Conservation (phyloP, 192 early-diverging fungal species). For the Entophlyctis luteolus region DNA sequence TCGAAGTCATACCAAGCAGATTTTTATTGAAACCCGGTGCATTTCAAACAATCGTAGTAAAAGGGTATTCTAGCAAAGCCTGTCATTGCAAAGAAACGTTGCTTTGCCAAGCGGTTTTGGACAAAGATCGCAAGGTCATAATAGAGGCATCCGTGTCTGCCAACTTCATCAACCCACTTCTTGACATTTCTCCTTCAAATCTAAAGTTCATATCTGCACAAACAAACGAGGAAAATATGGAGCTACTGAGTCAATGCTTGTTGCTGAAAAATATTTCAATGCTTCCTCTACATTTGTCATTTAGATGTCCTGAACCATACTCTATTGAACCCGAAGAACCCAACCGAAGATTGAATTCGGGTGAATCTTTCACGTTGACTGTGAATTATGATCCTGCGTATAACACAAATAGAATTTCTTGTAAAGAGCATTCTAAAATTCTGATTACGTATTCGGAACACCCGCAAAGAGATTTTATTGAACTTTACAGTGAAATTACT, state of each 20-base stretch:
- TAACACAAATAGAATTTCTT: conserved; percentile 44
- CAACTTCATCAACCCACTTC: conserved; percentile 56
- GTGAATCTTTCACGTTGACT: conserved; percentile 23
- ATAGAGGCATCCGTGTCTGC: conserved; percentile 40
- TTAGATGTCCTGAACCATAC: conserved; percentile 47
- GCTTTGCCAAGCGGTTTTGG: conserved; percentile 45
- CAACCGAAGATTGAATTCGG: conserved; percentile 32
- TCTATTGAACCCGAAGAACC: conserved; percentile 26
- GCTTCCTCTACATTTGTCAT: conserved; percentile 40
- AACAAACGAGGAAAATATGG: conserved; percentile 40
- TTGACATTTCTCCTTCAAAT: conserved; percentile 36
- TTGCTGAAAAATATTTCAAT: conserved; percentile 46
- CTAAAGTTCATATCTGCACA: conserved; percentile 48
- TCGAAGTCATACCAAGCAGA: conserved; percentile 49
- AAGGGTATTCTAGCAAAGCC: conserved; percentile 44
- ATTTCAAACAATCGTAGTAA: conserved; percentile 42
- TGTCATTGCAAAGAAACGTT: conserved; percentile 38
- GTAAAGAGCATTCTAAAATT: conserved; percentile 49
- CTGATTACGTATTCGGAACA: conserved; percentile 52
- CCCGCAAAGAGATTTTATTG: conserved; percentile 52
- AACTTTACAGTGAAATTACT: conserved; percentile 43
- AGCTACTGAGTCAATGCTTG: conserved; percentile 35
- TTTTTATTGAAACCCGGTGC: conserved; percentile 48
- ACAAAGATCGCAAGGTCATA: conserved; percentile 47
- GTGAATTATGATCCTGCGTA: conserved; percentile 44